Conservation (phyloP, 1,284 basidiomycete genomes). For the Ustilago xerochloae region DNA sequence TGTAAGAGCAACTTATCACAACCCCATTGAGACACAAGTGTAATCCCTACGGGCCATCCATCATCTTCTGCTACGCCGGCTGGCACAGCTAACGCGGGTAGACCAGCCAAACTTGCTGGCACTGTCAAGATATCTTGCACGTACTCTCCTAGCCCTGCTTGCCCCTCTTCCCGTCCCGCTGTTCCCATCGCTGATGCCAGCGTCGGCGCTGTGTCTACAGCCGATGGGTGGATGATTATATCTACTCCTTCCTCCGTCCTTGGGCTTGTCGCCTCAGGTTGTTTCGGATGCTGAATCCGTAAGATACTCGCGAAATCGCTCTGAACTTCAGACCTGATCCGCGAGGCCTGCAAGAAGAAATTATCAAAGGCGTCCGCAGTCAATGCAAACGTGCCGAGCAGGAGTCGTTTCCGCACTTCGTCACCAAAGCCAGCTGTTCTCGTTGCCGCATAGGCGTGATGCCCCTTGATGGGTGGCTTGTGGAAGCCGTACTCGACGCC, state of each 20-base stretch:
- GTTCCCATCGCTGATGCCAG: neutral
- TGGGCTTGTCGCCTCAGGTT: neutral
- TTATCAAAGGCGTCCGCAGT: constrained; percentile 94
- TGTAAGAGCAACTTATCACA: constrained; percentile 76
- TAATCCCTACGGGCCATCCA: constrained; percentile 85
- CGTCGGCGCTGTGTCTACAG: constrained; percentile 37
- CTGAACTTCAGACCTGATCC: constrained; percentile 78
- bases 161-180: neutral
- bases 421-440: constrained; percentile 78
- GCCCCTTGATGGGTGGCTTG: constrained; percentile 7
- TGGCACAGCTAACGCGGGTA: constrained; percentile 85
- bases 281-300: constrained; percentile 69
- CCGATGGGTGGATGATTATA: constrained; percentile 79
- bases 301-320: constrained; percentile 82
- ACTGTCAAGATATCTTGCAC: constrained; percentile 93
- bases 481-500: constrained; percentile 76
- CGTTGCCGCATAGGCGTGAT: constrained; percentile 58
- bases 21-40: constrained; percentile 90
- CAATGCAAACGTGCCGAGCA: constrained; percentile 92
- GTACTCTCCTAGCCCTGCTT: constrained; percentile 71
- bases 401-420: constrained; percentile 86
- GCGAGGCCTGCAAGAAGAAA: constrained; percentile 91
- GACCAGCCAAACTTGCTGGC: constrained; percentile 86
- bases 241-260: constrained; percentile 73
- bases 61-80: constrained; percentile 66